phyloP scores from a whole-genome alignment of 805 yeast species.

The Hanseniaspora lindneri region DNA sequence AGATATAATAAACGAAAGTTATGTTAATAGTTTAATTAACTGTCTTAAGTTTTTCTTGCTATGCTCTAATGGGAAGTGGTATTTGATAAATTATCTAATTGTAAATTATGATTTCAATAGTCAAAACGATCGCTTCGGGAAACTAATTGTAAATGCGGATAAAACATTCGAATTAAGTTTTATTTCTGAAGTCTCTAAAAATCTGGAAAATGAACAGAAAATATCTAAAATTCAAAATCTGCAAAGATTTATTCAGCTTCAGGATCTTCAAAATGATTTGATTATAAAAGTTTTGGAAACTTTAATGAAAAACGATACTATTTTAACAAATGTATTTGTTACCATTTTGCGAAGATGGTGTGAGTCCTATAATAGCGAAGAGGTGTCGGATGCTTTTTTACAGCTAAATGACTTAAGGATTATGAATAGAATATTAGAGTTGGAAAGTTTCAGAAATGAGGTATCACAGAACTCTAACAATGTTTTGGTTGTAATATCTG shows the following conservation, averaged over 20 bases:
- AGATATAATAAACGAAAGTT: not conserved
- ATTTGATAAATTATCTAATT: conserved; percentile 11
- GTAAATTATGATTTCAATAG: conserved; percentile 20
- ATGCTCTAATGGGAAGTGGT: conserved; percentile 15
- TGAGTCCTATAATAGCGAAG: conserved; percentile 17
- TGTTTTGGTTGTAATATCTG: not conserved
- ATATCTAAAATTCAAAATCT: conserved; percentile 16
- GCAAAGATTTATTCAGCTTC: conserved; percentile 32
- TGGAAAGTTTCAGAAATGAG: conserved; percentile 13
- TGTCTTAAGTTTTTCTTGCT: conserved; percentile 9
- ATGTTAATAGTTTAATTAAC: conserved; percentile 15
- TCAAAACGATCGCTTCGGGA: conserved; percentile 28
- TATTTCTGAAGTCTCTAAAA: conserved; percentile 14
- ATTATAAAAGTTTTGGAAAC: conserved; percentile 35
- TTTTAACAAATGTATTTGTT: conserved; percentile 39
- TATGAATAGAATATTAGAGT: conserved; percentile 35
- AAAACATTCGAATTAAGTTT: conserved; percentile 25
- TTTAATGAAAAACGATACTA: conserved; percentile 36
- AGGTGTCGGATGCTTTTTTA: conserved; percentile 25
- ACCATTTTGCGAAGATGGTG: conserved; percentile 53
- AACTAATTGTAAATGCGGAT: conserved; percentile 28
- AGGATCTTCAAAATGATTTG: conserved; percentile 36
- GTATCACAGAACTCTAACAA: conserved; percentile 9
- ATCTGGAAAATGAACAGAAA: conserved; percentile 15
- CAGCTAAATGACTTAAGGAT: conserved; percentile 50